Base-by-base conservation (phyloP, 495 filamentous ascomycete genomes). In the Podospora fimiseda region DNA sequence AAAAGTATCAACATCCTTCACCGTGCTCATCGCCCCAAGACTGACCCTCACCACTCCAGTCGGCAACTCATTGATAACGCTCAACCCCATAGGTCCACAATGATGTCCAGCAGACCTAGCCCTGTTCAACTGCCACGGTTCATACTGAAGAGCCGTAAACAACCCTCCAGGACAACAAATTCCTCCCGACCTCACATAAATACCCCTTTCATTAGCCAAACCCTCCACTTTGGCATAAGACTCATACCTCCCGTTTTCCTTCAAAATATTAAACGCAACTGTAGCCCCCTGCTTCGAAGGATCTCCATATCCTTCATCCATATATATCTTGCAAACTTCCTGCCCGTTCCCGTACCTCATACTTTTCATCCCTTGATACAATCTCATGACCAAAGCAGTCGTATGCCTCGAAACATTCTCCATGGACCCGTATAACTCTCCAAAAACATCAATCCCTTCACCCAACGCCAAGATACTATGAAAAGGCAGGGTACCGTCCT, bases 401-500 rank as follows among this genome's bases (percentile, higher is more conserved):
- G 84, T 84, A 62, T 91, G 85, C 9, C 68, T 63, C 13, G 84
- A 83, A 20, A 90, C 76, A 37, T 67, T 71, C 33, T 73, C 70
- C 74, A 88, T 84, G 9, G 76, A 79, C 2, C 76, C 74, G 61
- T 79, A 91, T 4, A 92, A 62, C 33, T 68, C 71, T 24, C 67
- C 57, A 60, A 90, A 87, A 2, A 81, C 73, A n/a, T 79, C 74
- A 22, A 92, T 79, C 3, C 86, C 88, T 59, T 77, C 75, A 1
- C 80, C 82, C 9, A 92, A 75, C 1, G 85, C 86, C 21, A 89
- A 63, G 55, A 91, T 89, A 57, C 70, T 85, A 65, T 89, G 88
- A 57, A 89, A 87, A n/a, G 86, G 84, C 5, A 87, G 63, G 6
- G 87, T 91, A 2, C 88, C 88, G 65, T 92, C 88, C 57, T 91